Evolutionary conservation across 23 red algal species (phyloP).

Genomic region (Gracilaria vermiculophylla): DNA sequence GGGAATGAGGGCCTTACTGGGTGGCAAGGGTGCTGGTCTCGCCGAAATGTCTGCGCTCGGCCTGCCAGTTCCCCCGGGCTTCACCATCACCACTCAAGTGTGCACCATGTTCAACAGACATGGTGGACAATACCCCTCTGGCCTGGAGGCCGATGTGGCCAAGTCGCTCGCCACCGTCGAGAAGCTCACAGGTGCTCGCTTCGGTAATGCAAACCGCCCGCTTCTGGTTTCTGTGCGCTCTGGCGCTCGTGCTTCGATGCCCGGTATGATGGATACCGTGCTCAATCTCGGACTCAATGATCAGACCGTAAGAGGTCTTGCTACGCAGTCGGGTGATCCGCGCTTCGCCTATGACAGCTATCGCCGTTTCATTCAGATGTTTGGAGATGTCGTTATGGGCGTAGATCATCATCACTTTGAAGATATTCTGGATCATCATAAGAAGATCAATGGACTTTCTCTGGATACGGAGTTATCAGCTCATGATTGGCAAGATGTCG

Average conservation of each 20-base stretch:
- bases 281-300: slow-evolving; percentile 67
- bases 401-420: slow-evolving; percentile 59
- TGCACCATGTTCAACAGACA: slow-evolving; percentile 49
- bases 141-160: slow-evolving; percentile 39
- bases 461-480: slow-evolving; percentile 33
- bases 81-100: slow-evolving; percentile 56
- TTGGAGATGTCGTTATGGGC: slow-evolving; percentile 63
- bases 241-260: slow-evolving; percentile 56
- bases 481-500: slow-evolving; percentile 37
- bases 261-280: slow-evolving; percentile 74
- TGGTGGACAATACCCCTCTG: slow-evolving; percentile 11
- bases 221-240: slow-evolving; percentile 57
- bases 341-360: slow-evolving; percentile 69
- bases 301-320: slow-evolving; percentile 38
- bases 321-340: slow-evolving; percentile 27
- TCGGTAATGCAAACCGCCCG: slow-evolving; percentile 40
- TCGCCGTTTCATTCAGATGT: slow-evolving; percentile 67
- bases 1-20: slow-evolving; percentile 44
- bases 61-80: slow-evolving; percentile 57
- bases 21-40: slow-evolving; percentile 59
- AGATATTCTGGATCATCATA: slow-evolving; percentile 39
- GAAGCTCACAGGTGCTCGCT: slow-evolving; percentile 27
- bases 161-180: slow-evolving; percentile 40
- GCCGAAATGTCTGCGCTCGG: slow-evolving; percentile 57
- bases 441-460: neutral